Evolutionary conservation across 352 stramenopile genomes (phyloP).

Genomic region (Phytophthora niederhauseri): DNA sequence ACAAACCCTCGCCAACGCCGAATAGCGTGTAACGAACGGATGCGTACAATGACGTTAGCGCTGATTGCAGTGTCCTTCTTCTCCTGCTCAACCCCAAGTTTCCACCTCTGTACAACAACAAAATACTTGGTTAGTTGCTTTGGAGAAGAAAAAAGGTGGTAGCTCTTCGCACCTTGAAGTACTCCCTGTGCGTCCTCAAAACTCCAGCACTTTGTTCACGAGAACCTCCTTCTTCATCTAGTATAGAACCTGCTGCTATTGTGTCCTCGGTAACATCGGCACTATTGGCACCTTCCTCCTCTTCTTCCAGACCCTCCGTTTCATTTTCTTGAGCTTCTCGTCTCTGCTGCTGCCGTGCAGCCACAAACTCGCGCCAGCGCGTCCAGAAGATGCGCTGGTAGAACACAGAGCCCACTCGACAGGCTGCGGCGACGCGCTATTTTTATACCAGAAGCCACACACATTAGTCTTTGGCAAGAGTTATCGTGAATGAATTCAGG

Average conservation of each 20-base stretch:
- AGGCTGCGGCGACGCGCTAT: slow-evolving; percentile 49
- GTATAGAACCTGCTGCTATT: background rate
- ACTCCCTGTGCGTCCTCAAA: slow-evolving; percentile 9
- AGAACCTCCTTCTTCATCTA: slow-evolving; percentile 9
- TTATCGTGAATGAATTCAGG: background rate
- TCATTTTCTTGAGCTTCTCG: background rate
- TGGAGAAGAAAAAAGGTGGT: background rate
- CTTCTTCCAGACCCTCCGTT: background rate
- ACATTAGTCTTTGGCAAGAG: background rate
- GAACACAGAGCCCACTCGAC: slow-evolving; percentile 49
- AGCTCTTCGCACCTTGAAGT: slow-evolving; percentile 21
- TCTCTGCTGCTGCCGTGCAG: slow-evolving; percentile 2
- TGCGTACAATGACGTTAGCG: slow-evolving; percentile 1
- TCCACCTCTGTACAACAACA: slow-evolving; percentile 19
- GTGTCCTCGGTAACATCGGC: background rate
- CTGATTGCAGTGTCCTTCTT: background rate
- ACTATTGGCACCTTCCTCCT: background rate
- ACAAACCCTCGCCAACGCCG: slow-evolving; percentile 25
- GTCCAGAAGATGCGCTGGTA: slow-evolving; percentile 44
- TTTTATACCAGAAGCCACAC: background rate
- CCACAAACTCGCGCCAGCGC: slow-evolving; percentile 37
- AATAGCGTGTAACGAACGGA: slow-evolving; percentile 21
- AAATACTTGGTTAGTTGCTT: background rate
- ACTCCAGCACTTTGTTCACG: background rate
- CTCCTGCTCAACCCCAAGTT: background rate